Conservation (phyloP, 371 early-diverging fungal genomes). For the Zychaea mexicana region DNA sequence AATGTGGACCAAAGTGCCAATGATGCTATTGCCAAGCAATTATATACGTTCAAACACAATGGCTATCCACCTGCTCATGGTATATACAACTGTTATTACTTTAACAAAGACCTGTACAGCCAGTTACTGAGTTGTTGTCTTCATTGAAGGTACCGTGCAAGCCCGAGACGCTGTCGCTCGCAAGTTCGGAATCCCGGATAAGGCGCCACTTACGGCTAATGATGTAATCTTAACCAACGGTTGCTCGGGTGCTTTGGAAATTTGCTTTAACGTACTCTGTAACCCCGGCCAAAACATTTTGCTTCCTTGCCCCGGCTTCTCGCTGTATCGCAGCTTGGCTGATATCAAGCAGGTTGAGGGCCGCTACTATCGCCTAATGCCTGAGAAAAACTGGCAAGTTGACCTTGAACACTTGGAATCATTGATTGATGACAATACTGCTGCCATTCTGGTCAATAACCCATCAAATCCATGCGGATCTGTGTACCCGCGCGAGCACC, state of each 20-base stretch:
- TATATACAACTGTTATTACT: slow-evolving; percentile 20
- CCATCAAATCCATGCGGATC: slow-evolving; percentile 94
- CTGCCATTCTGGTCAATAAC: slow-evolving; percentile 86
- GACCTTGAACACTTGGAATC: slow-evolving; percentile 82
- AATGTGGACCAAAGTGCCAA: slow-evolving; percentile 69
- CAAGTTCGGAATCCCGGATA: slow-evolving; percentile 61
- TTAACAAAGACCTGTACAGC: too few species aligned
- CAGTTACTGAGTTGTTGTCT: too few species aligned
- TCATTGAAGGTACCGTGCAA: slow-evolving; percentile 46
- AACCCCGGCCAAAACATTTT: slow-evolving; percentile 85
- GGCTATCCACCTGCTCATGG: slow-evolving; percentile 91
- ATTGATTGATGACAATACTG: slow-evolving; percentile 80
- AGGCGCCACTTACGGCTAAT: slow-evolving; percentile 69
- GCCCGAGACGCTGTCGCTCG: slow-evolving; percentile 84
- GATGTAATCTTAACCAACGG: slow-evolving; percentile 88
- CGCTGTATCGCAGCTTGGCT: slow-evolving; percentile 86
- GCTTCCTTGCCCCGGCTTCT: slow-evolving; percentile 89
- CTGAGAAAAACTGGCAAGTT: slow-evolving; percentile 83
- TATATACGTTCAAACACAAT: slow-evolving; percentile 74
- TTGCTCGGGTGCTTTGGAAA: slow-evolving; percentile 83
- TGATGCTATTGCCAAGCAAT: slow-evolving; percentile 69
- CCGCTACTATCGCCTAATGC: slow-evolving; percentile 78
- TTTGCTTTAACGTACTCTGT: slow-evolving; percentile 76
- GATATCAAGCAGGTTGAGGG: slow-evolving; percentile 76
- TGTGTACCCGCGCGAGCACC: slow-evolving; percentile 75